These are phyloP conservation scores for Mycena haematopus DNA, from an alignment of 768 basidiomycete species.

Conservation along the genomic window DNA sequence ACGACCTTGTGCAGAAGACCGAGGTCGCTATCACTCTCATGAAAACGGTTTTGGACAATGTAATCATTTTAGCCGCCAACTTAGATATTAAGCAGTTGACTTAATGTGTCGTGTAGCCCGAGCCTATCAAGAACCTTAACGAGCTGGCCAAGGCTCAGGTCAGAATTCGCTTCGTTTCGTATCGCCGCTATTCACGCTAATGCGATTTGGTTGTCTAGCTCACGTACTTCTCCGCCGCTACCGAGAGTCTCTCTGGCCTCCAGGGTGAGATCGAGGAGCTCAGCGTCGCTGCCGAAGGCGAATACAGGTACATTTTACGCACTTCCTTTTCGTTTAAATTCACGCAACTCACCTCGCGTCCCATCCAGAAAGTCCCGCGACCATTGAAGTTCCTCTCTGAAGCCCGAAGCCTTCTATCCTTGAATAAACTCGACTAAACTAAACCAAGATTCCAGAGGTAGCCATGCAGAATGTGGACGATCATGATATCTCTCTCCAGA, in stretches of 20 bases:
- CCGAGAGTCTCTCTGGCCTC: conserved; percentile 79
- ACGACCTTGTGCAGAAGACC: conserved; percentile 97
- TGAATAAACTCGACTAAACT: background rate
- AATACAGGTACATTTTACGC: conserved; percentile 84
- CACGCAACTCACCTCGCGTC: background rate
- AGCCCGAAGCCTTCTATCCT: too few relatives aligned
- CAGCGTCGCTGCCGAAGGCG: conserved; percentile 90
- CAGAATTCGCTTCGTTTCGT: conserved; percentile 18
- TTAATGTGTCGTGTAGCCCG: conserved; percentile 63
- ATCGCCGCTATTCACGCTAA: background rate
- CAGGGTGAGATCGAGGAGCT: conserved; percentile 95
- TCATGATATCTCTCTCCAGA: too few relatives aligned
- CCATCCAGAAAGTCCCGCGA: conserved; percentile 83
- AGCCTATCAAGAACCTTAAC: conserved; percentile 93
- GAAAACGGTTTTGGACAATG: conserved; percentile 99
- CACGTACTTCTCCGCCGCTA: conserved; percentile 74
- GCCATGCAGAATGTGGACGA: background rate
- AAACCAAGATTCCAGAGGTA: conserved; percentile 2
- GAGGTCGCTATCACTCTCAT: conserved; percentile 96
- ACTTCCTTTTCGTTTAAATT: background rate
- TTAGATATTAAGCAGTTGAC: background rate
- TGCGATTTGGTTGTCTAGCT: conserved; percentile 48
- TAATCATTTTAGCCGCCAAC: conserved; percentile 38
- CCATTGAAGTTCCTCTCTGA: conserved; percentile 67
- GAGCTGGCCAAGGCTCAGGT: conserved; percentile 92